phyloP scores from a whole-genome alignment of 257 asterid genomes.

The Plantago elongata region DNA sequence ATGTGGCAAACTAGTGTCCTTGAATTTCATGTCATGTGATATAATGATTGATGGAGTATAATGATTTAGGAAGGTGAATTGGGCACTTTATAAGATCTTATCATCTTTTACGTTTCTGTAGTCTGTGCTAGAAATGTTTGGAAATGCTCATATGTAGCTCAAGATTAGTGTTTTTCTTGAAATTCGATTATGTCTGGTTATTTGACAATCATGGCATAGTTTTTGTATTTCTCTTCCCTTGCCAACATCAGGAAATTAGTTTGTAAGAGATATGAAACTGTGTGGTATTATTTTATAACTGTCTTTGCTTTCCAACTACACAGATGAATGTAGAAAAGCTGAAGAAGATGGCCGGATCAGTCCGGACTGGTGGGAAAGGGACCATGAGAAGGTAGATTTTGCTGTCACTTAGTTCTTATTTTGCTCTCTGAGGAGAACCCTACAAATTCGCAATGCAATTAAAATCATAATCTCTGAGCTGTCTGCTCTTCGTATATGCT shows the following conservation, averaged over 20 bases:
- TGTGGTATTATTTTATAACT: background rate
- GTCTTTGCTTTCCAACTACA: conserved; percentile 14
- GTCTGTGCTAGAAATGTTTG: no score
- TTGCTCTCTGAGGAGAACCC: background rate
- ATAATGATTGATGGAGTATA: no score
- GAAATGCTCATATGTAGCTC: no score
- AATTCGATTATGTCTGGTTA: no score
- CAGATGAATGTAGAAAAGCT: conserved; percentile 77
- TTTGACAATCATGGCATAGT: no score
- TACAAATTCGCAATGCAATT: background rate
- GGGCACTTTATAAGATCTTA: no score
- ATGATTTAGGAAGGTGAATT: no score
- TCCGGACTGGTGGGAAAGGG: conserved; percentile 80
- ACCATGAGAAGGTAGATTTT: conserved; percentile 53
- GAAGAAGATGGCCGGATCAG: conserved; percentile 68
- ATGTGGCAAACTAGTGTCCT: no score
- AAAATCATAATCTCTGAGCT: background rate
- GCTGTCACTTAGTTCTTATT: background rate
- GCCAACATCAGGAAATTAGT: background rate
- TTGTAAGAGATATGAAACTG: background rate
- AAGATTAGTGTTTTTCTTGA: no score
- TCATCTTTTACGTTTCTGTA: no score
- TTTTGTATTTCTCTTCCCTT: no score
- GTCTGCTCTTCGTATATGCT: background rate
- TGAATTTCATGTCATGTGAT: no score